phyloP scores from a whole-genome alignment of 2,329 filamentous ascomycete genomes.

The Arthrobotrys sphaeroides region DNA sequence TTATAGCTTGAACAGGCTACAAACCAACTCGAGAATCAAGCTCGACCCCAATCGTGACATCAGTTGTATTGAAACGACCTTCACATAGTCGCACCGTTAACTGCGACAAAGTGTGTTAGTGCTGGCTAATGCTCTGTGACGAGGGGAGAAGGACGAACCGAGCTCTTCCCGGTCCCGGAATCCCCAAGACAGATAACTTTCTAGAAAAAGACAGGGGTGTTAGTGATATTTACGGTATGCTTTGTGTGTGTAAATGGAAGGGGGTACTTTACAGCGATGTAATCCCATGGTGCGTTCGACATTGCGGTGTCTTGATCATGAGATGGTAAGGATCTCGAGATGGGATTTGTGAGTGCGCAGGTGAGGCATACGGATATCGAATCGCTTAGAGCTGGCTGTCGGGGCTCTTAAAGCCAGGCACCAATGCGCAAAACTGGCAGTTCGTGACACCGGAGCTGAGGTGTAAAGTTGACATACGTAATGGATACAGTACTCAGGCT shows the following conservation, averaged over 20 bases:
- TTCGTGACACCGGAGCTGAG: neutral
- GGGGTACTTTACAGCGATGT: conserved; percentile 72
- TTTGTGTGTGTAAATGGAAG: neutral
- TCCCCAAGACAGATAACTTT: conserved; percentile 98
- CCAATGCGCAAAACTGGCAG: neutral
- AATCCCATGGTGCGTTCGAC: conserved; percentile 87
- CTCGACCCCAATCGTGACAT: conserved; percentile 77
- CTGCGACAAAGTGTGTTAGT: conserved; percentile 60
- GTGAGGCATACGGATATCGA: neutral
- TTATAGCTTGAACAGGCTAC: conserved; percentile 65
- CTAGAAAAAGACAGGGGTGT: conserved; percentile 39
- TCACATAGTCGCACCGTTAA: conserved; percentile 76
- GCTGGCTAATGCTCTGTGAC: neutral
- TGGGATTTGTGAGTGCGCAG: too few relatives aligned
- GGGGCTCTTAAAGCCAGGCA: neutral
- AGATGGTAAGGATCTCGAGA: conserved; percentile 5
- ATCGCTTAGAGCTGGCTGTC: conserved; percentile 14
- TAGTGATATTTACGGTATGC: neutral
- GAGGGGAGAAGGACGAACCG: conserved; percentile 72
- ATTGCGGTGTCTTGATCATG: conserved; percentile 58
- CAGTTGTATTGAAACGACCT: conserved; percentile 73
- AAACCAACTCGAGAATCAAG: conserved; percentile 68
- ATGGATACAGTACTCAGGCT: neutral
- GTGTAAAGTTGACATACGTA: too few relatives aligned
- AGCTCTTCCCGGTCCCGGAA: conserved; percentile 93